Conservation (phyloP, 352 stramenopile species). For the Globisporangium rhizosaccharum region DNA sequence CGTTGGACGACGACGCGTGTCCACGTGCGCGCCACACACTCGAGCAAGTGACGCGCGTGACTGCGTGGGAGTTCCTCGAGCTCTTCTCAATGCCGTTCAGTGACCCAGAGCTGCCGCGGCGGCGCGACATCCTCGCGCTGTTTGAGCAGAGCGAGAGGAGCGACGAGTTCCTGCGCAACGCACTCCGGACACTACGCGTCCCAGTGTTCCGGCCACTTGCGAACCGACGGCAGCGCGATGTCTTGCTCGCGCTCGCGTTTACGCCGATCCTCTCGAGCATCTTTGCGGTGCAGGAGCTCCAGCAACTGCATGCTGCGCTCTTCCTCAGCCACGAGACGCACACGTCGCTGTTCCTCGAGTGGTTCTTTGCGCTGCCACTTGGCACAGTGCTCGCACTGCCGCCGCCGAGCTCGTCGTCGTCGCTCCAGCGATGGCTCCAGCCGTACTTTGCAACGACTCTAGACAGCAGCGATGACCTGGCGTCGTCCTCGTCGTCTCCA, state of each 20-base stretch:
- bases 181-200: slow-evolving; percentile 36
- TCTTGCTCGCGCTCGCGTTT: slow-evolving; percentile 60
- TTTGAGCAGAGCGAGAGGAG: slow-evolving; percentile 54
- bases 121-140: slow-evolving; percentile 56
- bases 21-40: slow-evolving; percentile 28
- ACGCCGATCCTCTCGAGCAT: slow-evolving; percentile 71
- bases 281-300: slow-evolving; percentile 70
- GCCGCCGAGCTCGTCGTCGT: slow-evolving; percentile 57
- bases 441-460: slow-evolving; percentile 37
- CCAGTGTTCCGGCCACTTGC: slow-evolving; percentile 47
- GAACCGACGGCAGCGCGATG: slow-evolving; percentile 24
- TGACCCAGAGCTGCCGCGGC: slow-evolving; percentile 46
- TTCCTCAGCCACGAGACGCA: slow-evolving; percentile 50
- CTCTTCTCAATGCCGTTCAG: slow-evolving; percentile 79
- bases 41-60: slow-evolving; percentile 38
- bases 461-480: slow-evolving; percentile 22
- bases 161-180: slow-evolving; percentile 49
- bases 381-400: slow-evolving; percentile 51
- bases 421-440: slow-evolving; percentile 72
- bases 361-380: slow-evolving; percentile 76
- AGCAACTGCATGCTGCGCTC: slow-evolving; percentile 51
- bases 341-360: slow-evolving; percentile 68
- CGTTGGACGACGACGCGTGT: slow-evolving; percentile 48
- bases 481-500: background rate
- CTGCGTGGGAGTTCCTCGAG: slow-evolving; percentile 70